Evolutionary conservation across 2,329 filamentous ascomycete genomes (phyloP), one percentile per base, ranked within the genome.

Genomic region (Xylariaceae sp.): DNA sequence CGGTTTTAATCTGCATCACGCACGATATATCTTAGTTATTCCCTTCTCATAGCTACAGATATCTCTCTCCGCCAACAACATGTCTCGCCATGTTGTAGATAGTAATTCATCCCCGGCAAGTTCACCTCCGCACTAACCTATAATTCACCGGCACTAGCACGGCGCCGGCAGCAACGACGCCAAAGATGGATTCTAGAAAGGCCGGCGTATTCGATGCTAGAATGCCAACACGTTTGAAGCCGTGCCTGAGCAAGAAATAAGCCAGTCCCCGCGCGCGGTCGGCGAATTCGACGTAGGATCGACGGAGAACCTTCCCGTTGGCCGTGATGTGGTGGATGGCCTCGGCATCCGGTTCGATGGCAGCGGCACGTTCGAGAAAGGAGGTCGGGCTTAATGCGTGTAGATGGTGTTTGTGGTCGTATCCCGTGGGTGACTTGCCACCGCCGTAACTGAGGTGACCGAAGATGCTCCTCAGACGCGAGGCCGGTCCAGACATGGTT

Each of bases 141-240:
- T 80, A 80, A 65, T 84, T 84, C 31, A 71, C 80, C 1, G 80
- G 80, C 51, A 96, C 87, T 58, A 91, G 84, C 29, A 95, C 81
- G 6, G 79, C 88, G 1, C 90, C 90, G 0, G 88, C 88, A 1
- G 88, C 91, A 0, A 85, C 86, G 62, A 96, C 87, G 1, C 88
- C 94, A 67, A 89, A 99, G 58, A 96, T 89, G 5, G 85, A 82
- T 73, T 97, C 92, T 31, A 99, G 77, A 65, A 97, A 97, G 0
- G 91, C 91, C 0, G 94, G 94, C 1, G 94, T 99, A 69, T 99
- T 99, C 2, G 94, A 89, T 6, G 85, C 86, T 8, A 99, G 77
- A 47, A 99, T 86, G 5, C 94, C 94, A 4, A 97, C 87, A 56
- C 88, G 80, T 65, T 83, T 86, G 66, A 83, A 84, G 3, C 81